Percentiles rank a stretch among this genome's conserved stretches.
Evolutionary conservation across 176 grass and related monocot species (phyloP).

Genomic region (Lolium perenne): DNA sequence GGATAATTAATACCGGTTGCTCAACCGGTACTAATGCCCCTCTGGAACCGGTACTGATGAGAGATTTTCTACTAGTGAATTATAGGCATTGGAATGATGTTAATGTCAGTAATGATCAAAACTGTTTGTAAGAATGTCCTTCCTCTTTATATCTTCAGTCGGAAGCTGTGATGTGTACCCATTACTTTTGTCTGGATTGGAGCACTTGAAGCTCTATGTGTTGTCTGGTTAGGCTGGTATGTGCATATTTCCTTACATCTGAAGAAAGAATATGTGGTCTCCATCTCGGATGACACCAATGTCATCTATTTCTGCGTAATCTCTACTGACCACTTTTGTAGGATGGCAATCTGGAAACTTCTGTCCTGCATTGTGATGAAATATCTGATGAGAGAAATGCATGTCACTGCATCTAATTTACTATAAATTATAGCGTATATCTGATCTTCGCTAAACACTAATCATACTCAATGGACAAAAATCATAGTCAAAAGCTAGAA

Average conservation of each 20-base stretch:
- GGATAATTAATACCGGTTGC: no score
- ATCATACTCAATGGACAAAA: neutral
- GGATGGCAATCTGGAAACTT: slow-evolving; percentile 69
- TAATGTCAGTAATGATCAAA: slow-evolving; percentile 38
- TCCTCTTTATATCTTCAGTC: slow-evolving; percentile 40
- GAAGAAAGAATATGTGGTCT: slow-evolving; percentile 78
- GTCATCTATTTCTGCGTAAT: slow-evolving; percentile 92
- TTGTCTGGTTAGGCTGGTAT: slow-evolving; percentile 38
- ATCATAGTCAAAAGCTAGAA: slow-evolving; percentile 9
- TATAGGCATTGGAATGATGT: slow-evolving; percentile 32
- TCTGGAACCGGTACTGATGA: no score
- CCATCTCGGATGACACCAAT: slow-evolving; percentile 81
- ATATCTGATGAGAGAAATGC: slow-evolving; percentile 29
- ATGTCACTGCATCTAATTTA: neutral
- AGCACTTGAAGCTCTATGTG: neutral
- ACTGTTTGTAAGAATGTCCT: slow-evolving; percentile 26
- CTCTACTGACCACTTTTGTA: slow-evolving; percentile 70
- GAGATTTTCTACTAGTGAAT: no score
- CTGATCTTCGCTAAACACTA: neutral
- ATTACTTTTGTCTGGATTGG: slow-evolving; percentile 24
- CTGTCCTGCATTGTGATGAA: slow-evolving; percentile 59
- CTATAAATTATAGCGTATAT: slow-evolving; percentile 1
- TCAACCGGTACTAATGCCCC: no score
- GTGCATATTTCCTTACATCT: slow-evolving; percentile 42
- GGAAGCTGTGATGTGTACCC: neutral